A percentile compares a stretch with the other conserved stretches of the same genome.
Evolutionary conservation across 1,284 basidiomycete species (phyloP).

Genomic region (Leccinum griseonigrum): DNA sequence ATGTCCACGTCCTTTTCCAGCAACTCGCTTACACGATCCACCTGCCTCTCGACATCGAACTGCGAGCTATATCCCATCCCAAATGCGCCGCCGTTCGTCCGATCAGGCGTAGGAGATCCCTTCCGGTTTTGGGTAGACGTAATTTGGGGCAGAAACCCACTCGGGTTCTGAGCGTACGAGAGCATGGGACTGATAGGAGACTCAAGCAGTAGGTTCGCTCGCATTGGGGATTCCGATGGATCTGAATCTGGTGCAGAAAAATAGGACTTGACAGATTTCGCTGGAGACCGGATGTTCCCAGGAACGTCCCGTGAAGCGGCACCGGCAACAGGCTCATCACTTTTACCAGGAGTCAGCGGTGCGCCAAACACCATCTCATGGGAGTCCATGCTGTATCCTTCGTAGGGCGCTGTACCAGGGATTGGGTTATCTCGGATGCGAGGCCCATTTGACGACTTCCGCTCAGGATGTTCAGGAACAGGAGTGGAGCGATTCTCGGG

Average conservation of each 20-base stretch:
- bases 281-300: conserved; percentile 29
- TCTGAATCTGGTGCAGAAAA: conserved; percentile 45
- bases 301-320: neutral
- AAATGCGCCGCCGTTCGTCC: conserved; percentile 28
- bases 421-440: conserved; percentile 1
- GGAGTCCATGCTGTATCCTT: neutral
- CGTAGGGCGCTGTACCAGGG: conserved; percentile 1
- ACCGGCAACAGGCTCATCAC: neutral
- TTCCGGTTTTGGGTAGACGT: conserved; percentile 38
- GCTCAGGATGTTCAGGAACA: neutral
- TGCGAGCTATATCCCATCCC: conserved; percentile 45
- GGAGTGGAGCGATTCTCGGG: conserved; percentile 3
- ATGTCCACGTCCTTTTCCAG: conserved; percentile 47
- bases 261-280: conserved; percentile 37
- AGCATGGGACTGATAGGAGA: conserved; percentile 42
- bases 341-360: conserved; percentile 9
- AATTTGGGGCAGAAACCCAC: conserved; percentile 38
- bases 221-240: conserved; percentile 30
- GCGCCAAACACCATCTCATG: neutral
- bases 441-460: conserved; percentile 8
- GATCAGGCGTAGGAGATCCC: conserved; percentile 11
- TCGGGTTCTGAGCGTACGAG: conserved; percentile 35
- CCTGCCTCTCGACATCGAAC: conserved; percentile 44
- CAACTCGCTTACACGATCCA: conserved; percentile 41
- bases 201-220: conserved; percentile 28